phyloP scores from a whole-genome alignment of 768 basidiomycete species.

The Lactarius hengduanensis region DNA sequence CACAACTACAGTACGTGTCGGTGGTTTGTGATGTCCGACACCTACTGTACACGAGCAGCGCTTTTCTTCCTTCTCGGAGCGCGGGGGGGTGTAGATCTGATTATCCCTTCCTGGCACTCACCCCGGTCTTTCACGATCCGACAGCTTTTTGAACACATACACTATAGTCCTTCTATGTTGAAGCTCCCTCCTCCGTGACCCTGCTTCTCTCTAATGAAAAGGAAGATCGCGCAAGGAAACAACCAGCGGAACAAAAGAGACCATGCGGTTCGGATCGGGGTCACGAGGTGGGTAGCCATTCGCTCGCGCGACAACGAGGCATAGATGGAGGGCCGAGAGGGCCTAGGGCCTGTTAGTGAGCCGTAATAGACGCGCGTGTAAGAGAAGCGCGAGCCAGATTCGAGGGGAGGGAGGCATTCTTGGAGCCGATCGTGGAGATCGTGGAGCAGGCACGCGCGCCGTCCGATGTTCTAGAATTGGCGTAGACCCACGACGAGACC shows the following conservation, averaged over 20 bases:
- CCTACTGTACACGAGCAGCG: neutral
- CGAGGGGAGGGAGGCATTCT: neutral
- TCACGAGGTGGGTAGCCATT: neutral
- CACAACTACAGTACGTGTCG: neutral
- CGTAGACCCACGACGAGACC: neutral
- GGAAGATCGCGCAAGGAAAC: neutral
- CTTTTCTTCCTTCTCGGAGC: neutral
- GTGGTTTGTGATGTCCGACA: neutral
- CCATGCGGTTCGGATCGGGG: neutral
- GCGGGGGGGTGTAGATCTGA: neutral
- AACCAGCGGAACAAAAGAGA: neutral
- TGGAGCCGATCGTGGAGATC: constrained; percentile 23
- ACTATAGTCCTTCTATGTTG: neutral
- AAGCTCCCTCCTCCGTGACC: neutral
- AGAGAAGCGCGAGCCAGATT: constrained; percentile 3
- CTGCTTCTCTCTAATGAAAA: neutral
- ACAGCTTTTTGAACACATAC: neutral
- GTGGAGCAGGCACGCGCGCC: constrained; percentile 21
- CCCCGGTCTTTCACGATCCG: neutral
- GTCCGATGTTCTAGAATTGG: constrained; percentile 15
- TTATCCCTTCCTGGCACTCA: neutral
- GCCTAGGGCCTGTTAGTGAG: neutral
- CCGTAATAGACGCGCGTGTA: constrained; percentile 12
- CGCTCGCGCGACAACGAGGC: neutral
- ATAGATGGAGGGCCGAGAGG: neutral